Base-by-base conservation (phyloP, 306 rosid genomes). In the Mimosa bimucronata region DNA sequence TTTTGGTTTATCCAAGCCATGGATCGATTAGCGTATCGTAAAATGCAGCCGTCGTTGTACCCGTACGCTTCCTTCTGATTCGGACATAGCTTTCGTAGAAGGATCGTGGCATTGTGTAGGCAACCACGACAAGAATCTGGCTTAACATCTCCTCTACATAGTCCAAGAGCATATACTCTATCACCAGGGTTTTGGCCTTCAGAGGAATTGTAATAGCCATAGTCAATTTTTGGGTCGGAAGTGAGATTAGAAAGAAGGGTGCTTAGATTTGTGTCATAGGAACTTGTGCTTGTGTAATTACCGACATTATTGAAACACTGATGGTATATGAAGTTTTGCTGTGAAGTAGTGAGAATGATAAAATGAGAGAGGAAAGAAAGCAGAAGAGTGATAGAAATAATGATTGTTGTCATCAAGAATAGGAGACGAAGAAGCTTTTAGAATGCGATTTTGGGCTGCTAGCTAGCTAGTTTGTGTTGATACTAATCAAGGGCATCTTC, bases 221-320 rank as follows among this genome's bases (percentile, higher is more conserved):
- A 19, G 75, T 60, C 23, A 15, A 28, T 28, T 8, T 28, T 30
- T 26, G 62, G 14, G 26, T 23, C 38, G 40, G 76, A 28, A 2
- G 76, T 28, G 18, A 87, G 76, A n/a, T 84, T 66, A 52, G 76
- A 52, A 61, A 87, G 88, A 25, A 79, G 66, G 81, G 15, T 6
- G 5, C 52, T 34, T 50, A 87, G 85, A 71, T 87, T 82, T 73
- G 66, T 19, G 3, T 46, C 3, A 67, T 82, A 84, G 42, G 79
- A 64, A 40, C 85, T 65, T 65, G 70, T 69, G 37, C 79, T 76
- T 25, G 86, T 79, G 85, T 76, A 79, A 75, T 87, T 82, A 7
- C 84, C 86, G 2, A 8, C 15, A 5, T 37, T 10, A 38, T 46
- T 2, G 1, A 1, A 7, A 34, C 82, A 86, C 12, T 5, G 2